These are phyloP conservation scores for Botryotinia globosa DNA, from an alignment of 2,329 filamentous ascomycete species.

Conservation along the genomic window DNA sequence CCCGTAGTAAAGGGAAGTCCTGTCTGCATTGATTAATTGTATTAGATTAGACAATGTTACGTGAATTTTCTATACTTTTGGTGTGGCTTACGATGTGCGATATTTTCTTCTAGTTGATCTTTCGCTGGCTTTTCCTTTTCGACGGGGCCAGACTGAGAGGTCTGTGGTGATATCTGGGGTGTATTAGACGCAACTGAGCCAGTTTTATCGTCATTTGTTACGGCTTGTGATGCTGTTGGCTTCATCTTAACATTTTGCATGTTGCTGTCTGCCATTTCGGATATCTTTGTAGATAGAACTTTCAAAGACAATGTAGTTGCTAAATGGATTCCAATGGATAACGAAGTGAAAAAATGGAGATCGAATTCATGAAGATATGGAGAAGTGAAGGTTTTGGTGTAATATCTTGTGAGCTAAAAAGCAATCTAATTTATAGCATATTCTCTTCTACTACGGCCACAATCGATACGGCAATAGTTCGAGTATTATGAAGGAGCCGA, in stretches of 20 bases:
- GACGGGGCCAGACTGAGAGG: no score
- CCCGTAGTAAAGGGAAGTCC: not conserved
- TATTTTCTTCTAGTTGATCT: not conserved
- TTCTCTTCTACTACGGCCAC: not conserved
- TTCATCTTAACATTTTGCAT: no score
- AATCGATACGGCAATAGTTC: not conserved
- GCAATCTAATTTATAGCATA: not conserved
- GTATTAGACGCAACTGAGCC: no score
- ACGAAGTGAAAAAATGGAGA: no score
- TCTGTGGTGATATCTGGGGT: not conserved
- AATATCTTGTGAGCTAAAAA: accelerated
- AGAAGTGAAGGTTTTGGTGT: no score
- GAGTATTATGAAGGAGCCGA: not conserved
- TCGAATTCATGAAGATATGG: not conserved
- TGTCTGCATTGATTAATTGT: not conserved
- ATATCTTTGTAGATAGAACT: not conserved
- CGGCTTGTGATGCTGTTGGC: no score
- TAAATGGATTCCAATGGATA: no score
- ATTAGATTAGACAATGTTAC: not conserved
- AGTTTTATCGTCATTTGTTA: no score
- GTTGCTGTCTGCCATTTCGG: not conserved
- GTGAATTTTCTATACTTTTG: accelerated
- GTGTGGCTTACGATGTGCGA: no score
- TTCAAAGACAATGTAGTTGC: not conserved
- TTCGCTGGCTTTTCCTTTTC: not conserved